Percentiles rank a stretch among this genome's conserved stretches.
phyloP scores from a whole-genome alignment of 345 rosid species.

The Hevea brasiliensis region DNA sequence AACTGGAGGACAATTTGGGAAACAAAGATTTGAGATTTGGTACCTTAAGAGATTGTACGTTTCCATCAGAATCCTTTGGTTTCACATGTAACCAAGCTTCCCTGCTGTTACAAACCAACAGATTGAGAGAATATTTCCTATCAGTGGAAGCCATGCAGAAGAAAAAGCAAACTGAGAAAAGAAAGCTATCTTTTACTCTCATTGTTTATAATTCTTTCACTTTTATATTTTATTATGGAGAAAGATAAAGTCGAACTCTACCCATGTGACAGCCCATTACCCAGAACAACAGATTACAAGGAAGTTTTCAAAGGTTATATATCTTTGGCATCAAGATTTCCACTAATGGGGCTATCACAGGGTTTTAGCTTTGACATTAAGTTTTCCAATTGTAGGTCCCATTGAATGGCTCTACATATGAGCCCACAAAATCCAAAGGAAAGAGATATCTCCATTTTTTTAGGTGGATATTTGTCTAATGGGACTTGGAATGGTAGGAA shows the following conservation, averaged over 20 bases:
- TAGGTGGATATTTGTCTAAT: constrained; percentile 35
- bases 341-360: constrained; percentile 42
- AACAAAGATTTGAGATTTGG: constrained; percentile 9
- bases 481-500: constrained; percentile 30
- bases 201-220: constrained; percentile 27
- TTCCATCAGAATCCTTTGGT: constrained; percentile 60
- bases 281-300: constrained; percentile 23
- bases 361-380: constrained; percentile 44
- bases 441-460: constrained; percentile 51
- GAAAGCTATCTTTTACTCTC: constrained; percentile 42
- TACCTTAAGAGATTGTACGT: constrained; percentile 71
- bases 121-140: constrained; percentile 43
- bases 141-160: constrained; percentile 63
- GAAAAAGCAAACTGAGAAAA: constrained; percentile 30
- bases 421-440: constrained; percentile 67
- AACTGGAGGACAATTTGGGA: constrained; percentile 18
- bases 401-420: constrained; percentile 22
- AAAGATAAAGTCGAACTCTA: constrained; percentile 27
- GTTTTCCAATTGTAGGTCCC: constrained; percentile 44
- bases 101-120: constrained; percentile 55
- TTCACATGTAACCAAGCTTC: constrained; percentile 93
- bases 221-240: constrained; percentile 14
- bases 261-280: constrained; percentile 54
- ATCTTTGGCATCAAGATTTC: constrained; percentile 44
- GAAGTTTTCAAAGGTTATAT: constrained; percentile 39